Conservation (phyloP, 441 rosid genomes). For the Bocquillonia castaneifolia region DNA sequence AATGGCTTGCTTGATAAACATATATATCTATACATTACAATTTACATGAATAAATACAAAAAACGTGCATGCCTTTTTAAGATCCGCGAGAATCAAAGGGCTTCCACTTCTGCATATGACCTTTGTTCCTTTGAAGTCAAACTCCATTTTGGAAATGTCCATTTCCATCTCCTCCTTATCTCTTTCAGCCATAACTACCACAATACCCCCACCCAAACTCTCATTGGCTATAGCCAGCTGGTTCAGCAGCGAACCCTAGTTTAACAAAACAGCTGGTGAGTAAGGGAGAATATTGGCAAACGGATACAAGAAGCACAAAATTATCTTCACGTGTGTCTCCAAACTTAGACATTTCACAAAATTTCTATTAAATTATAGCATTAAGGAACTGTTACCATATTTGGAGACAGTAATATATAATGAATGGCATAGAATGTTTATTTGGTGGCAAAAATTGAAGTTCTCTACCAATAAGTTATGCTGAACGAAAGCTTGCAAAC, state of each 20-base stretch:
- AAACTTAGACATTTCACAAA: not conserved
- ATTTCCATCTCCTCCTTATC: slow-evolving; percentile 84
- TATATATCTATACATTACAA: not conserved
- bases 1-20: not conserved
- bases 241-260: slow-evolving; percentile 61
- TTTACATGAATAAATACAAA: not conserved
- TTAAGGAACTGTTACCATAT: not conserved
- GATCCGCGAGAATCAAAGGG: slow-evolving; percentile 63
- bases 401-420: not conserved
- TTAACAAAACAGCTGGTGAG: slow-evolving; percentile 19
- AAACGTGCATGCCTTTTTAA: slow-evolving; percentile 44
- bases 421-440: not conserved
- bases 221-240: slow-evolving; percentile 69
- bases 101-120: slow-evolving; percentile 78
- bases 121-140: slow-evolving; percentile 60
- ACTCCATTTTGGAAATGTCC: slow-evolving; percentile 77
- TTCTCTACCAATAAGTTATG: not conserved
- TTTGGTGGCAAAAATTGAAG: not conserved
- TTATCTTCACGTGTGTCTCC: not conserved
- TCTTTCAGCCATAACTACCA: slow-evolving; percentile 71
- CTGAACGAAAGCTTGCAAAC: not conserved
- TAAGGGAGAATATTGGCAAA: slow-evolving; percentile 3
- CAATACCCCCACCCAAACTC: slow-evolving; percentile 67
- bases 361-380: not conserved
- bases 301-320: slow-evolving; percentile 3